phyloP scores from a whole-genome alignment of 2,329 filamentous ascomycete species.

The Nigrospora osmanthi region DNA sequence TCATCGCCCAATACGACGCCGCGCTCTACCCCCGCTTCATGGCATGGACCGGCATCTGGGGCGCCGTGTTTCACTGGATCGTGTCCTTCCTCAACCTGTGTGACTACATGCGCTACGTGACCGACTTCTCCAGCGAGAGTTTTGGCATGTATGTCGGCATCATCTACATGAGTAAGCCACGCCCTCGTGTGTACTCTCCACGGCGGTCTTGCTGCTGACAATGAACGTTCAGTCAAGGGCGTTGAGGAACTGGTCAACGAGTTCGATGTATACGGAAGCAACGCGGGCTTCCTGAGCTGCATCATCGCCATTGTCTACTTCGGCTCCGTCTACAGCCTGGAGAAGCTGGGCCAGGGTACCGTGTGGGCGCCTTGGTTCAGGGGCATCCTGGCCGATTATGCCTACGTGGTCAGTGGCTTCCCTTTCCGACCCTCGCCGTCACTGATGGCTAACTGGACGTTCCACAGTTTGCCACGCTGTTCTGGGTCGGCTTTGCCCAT shows the following conservation, averaged over 20 bases:
- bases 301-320: constrained; percentile 29
- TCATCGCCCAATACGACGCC: constrained; percentile 39
- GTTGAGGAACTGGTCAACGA: constrained; percentile 46
- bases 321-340: constrained; percentile 38
- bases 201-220: constrained; percentile 17
- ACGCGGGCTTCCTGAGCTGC: constrained; percentile 36
- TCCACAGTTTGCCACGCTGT: constrained; percentile 36
- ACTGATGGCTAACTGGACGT: background rate
- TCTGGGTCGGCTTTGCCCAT: constrained; percentile 46
- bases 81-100: constrained; percentile 42
- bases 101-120: constrained; percentile 52
- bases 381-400: constrained; percentile 41
- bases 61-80: constrained; percentile 49
- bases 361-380: constrained; percentile 34
- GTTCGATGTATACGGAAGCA: constrained; percentile 29
- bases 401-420: constrained; percentile 31
- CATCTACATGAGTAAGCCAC: constrained; percentile 39
- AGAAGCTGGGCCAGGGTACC: constrained; percentile 36
- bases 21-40: constrained; percentile 45
- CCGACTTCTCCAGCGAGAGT: constrained; percentile 44
- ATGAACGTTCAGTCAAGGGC: constrained; percentile 35
- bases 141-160: constrained; percentile 50
- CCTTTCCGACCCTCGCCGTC: background rate
- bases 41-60: constrained; percentile 49
- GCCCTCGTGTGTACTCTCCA: background rate